phyloP scores from a whole-genome alignment of 768 basidiomycete genomes.

The Amanita exitialis region DNA sequence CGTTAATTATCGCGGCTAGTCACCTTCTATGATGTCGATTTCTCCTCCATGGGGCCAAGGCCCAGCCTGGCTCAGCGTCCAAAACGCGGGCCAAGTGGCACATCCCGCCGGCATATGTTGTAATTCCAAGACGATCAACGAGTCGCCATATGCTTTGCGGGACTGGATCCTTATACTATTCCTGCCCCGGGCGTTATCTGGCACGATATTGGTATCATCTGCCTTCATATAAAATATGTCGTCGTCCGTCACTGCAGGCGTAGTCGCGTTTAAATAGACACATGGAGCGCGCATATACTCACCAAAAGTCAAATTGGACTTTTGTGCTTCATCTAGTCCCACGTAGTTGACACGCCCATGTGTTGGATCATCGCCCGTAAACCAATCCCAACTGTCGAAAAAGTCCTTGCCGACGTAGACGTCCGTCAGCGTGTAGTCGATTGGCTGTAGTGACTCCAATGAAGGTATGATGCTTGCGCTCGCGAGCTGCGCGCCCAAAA shows the following conservation, averaged over 20 bases:
- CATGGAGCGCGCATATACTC: slow-evolving; percentile 6
- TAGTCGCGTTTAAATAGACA: background rate
- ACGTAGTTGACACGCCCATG: slow-evolving; percentile 58
- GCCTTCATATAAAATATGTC: slow-evolving; percentile 48
- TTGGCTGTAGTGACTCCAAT: background rate
- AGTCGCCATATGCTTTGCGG: slow-evolving; percentile 30
- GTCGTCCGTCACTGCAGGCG: slow-evolving; percentile 20
- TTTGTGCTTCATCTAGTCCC: slow-evolving; percentile 28
- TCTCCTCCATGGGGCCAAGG: slow-evolving; percentile 58
- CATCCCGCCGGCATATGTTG: slow-evolving; percentile 54
- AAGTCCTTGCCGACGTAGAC: slow-evolving; percentile 26
- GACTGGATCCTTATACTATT: slow-evolving; percentile 48
- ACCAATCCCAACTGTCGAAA: slow-evolving; percentile 36
- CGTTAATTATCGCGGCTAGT: background rate
- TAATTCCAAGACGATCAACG: slow-evolving; percentile 40
- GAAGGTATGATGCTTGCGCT: background rate
- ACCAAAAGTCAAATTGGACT: slow-evolving; percentile 38
- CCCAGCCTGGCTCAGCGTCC: slow-evolving; percentile 39
- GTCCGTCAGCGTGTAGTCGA: slow-evolving; percentile 8
- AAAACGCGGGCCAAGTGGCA: slow-evolving; percentile 55
- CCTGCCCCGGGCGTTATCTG: slow-evolving; percentile 32
- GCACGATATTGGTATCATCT: slow-evolving; percentile 30
- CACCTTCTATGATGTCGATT: slow-evolving; percentile 53
- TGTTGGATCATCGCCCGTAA: slow-evolving; percentile 47
- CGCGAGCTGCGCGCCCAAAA: background rate